These are phyloP conservation scores for Sphaerulina populicola DNA, from an alignment of 2,329 filamentous ascomycete species.

Conservation along the genomic window DNA sequence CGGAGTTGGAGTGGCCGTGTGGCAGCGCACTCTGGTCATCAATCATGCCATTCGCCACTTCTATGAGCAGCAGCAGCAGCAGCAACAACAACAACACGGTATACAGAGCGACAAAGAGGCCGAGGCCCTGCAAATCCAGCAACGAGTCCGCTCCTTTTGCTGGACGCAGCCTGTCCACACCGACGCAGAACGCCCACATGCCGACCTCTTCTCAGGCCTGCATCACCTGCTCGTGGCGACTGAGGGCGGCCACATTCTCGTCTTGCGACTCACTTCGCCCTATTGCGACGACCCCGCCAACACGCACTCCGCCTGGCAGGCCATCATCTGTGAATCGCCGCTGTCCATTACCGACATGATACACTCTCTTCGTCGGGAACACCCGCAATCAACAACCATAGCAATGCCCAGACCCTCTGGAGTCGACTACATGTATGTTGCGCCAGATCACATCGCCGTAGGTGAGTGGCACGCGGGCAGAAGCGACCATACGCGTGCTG, in stretches of 20 bases:
- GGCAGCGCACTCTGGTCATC: constrained; percentile 47
- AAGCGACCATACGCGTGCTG: background rate
- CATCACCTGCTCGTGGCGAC: constrained; percentile 36
- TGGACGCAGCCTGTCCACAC: constrained; percentile 31
- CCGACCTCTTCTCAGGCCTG: constrained; percentile 6
- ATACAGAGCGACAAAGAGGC: constrained; percentile 8
- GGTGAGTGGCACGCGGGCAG: constrained; percentile 6
- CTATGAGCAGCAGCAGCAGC: no score
- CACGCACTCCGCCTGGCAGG: constrained; percentile 14
- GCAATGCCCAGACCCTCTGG: background rate
- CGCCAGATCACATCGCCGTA: constrained; percentile 11
- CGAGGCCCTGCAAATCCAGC: constrained; percentile 27
- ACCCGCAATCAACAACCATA: background rate
- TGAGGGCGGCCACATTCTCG: constrained; percentile 36
- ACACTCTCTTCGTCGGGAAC: background rate
- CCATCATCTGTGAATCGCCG: background rate
- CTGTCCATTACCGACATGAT: background rate
- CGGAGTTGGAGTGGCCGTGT: constrained; percentile 41
- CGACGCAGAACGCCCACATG: background rate
- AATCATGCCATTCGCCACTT: constrained; percentile 43
- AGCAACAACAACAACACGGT: no score
- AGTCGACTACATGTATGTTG: background rate
- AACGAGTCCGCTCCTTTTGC: constrained; percentile 37
- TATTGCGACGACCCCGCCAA: constrained; percentile 27
- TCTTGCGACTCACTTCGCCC: constrained; percentile 35